Evolutionary conservation across 257 asterid species (phyloP), one percentile per base, ranked within the genome.

Genomic region (Mentha longifolia): DNA sequence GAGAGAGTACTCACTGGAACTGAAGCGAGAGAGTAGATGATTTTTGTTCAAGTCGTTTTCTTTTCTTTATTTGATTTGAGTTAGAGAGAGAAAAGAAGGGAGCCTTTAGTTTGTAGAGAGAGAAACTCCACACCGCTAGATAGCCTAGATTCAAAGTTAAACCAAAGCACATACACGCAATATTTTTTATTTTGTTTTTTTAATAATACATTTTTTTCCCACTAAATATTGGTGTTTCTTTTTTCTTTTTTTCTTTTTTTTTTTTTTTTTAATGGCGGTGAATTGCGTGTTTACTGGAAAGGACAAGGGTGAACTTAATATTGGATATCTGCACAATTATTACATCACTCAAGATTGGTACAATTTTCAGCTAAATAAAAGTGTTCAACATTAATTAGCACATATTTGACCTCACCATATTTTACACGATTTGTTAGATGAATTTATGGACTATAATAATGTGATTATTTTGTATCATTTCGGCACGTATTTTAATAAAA

Each of bases 1-100:
- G 69, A 76, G 54, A 59, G 35, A 66, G 56, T 45, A 75, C 92
- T 82, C 72, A 88, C 87, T 33, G 68, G 74, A 84, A 76, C 70
- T 76, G 82, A 70, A 81, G 75, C 81, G 28, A 28, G 46, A 51
- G 74, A 69, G 76, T 65, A 35, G 49, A 69, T 33, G 57, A 14
- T 61, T 51, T 50, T 3, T 71, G 46, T 51, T 70, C 50, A 30
- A 70, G 25, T 65, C 66, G 10, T 64, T 25, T 65, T 61, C 47
- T 5, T 77, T 72, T 17, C 45, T 67, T 42, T n/a, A n/a, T n/a
- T n/a, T n/a, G n/a, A 52, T 28, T 50, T n/a, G 72, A 25, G 76
- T 31, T 66, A 56, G 73, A 73, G 76, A 46, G 80, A 74, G 76
- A 75, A 33, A 68, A 43, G 76, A 37, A 15, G n/a, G 56, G 62